Percentiles rank a stretch among this genome's conserved stretches.
phyloP scores from a whole-genome alignment of 192 early-diverging fungal genomes.

The Linnemannia hyalina region DNA sequence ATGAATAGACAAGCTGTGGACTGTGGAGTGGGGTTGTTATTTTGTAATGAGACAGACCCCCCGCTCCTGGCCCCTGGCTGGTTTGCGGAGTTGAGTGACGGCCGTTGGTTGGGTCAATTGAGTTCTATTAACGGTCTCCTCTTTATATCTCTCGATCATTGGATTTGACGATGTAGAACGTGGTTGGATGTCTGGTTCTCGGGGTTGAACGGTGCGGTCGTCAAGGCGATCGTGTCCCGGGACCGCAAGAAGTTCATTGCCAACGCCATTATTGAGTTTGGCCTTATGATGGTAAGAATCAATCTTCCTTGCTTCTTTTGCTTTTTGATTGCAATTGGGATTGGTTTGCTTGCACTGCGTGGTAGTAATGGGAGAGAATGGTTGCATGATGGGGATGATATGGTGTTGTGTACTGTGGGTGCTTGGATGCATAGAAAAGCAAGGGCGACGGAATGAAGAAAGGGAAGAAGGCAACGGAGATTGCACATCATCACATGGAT shows the following conservation, averaged over 20 bases:
- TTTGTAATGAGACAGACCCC: neutral
- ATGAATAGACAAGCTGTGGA: neutral
- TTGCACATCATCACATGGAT: neutral
- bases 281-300: slow-evolving; percentile 68
- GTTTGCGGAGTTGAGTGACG: neutral
- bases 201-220: slow-evolving; percentile 77
- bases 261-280: slow-evolving; percentile 74
- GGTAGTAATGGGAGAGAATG: neutral
- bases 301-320: neutral
- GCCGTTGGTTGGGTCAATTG: neutral
- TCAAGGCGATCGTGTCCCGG: slow-evolving; percentile 82
- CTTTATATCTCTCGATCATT: neutral
- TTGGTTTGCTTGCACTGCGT: no score
- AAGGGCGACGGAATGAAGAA: neutral
- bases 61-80: neutral
- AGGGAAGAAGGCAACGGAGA: neutral
- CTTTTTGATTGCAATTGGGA: neutral
- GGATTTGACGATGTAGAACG: slow-evolving; percentile 62
- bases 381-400: neutral
- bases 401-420: neutral
- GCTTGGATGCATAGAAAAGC: neutral
- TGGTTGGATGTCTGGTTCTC: slow-evolving; percentile 76
- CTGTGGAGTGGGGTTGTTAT: neutral
- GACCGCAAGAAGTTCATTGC: slow-evolving; percentile 71
- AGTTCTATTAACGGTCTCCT: slow-evolving; percentile 1